phyloP scores from a whole-genome alignment of 2,329 filamentous ascomycete species.

The Lachnellula arida region DNA sequence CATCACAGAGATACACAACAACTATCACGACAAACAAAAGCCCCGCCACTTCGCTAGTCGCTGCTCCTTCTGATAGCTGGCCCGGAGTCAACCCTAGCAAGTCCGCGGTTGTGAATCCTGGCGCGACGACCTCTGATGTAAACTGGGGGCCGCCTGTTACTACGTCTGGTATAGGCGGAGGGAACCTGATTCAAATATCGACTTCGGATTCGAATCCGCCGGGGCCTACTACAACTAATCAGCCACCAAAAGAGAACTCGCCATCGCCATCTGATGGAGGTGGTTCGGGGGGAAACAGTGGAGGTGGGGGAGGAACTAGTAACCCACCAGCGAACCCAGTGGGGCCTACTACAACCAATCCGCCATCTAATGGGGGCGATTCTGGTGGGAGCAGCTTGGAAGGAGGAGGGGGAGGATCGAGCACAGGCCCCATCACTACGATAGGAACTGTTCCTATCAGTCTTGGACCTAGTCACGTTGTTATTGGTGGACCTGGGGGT shows the following conservation, averaged over 20 bases:
- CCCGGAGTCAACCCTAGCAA: too few relatives aligned
- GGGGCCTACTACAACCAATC: background rate
- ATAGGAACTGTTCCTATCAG: constrained; percentile 19
- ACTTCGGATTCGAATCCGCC: background rate
- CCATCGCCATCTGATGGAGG: background rate
- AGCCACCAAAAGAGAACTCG: too few relatives aligned
- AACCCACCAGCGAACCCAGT: background rate
- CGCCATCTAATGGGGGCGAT: background rate
- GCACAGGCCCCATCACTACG: constrained; percentile 5
- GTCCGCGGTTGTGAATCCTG: too few relatives aligned
- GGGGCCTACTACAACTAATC: too few relatives aligned
- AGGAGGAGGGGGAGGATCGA: background rate
- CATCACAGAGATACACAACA: background rate
- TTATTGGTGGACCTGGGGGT: constrained; percentile 14
- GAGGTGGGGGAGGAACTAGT: background rate
- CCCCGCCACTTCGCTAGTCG: constrained; percentile 6
- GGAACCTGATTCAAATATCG: background rate
- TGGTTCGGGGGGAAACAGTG: background rate
- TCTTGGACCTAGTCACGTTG: constrained; percentile 17
- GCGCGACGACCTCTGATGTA: too few relatives aligned
- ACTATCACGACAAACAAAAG: constrained; percentile 26
- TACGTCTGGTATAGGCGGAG: background rate
- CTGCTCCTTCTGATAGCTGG: background rate
- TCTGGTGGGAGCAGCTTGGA: background rate
- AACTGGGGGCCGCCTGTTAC: background rate